These are phyloP conservation scores for Aspergillus ibericus DNA, from an alignment of 2,329 filamentous ascomycete species.

Conservation along the genomic window DNA sequence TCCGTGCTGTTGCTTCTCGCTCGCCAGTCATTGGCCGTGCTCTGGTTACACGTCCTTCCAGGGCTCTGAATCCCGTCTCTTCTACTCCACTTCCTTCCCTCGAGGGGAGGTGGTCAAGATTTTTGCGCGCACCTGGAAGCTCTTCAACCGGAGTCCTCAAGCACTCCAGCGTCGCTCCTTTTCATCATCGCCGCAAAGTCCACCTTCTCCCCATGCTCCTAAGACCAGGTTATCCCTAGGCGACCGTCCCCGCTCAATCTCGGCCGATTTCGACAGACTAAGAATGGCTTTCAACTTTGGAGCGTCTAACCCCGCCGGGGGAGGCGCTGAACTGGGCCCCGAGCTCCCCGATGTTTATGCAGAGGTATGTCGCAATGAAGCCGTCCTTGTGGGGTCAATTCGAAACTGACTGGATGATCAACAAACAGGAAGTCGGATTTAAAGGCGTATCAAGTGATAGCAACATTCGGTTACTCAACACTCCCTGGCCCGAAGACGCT, in stretches of 20 bases:
- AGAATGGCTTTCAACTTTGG: slow-evolving; percentile 66
- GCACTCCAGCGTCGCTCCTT: slow-evolving; percentile 47
- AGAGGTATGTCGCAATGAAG: slow-evolving; percentile 58
- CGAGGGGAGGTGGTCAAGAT: slow-evolving; percentile 39
- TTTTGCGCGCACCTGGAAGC: slow-evolving; percentile 45
- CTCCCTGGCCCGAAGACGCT: slow-evolving; percentile 69
- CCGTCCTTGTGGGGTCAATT: background rate
- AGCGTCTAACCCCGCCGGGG: slow-evolving; percentile 45
- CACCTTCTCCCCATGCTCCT: slow-evolving; percentile 42
- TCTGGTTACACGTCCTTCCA: slow-evolving; percentile 2
- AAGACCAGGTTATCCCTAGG: slow-evolving; percentile 34
- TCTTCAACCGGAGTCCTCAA: slow-evolving; percentile 45
- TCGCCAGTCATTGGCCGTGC: background rate
- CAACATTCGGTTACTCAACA: slow-evolving; percentile 75
- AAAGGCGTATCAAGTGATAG: slow-evolving; percentile 74
- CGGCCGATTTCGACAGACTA: slow-evolving; percentile 37
- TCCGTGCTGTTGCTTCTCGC: background rate
- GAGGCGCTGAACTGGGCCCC: slow-evolving; percentile 55
- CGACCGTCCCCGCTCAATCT: slow-evolving; percentile 39
- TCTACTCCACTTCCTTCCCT: slow-evolving; percentile 20
- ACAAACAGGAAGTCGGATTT: slow-evolving; percentile 70
- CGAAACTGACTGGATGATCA: slow-evolving; percentile 11
- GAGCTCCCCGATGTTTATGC: slow-evolving; percentile 78
- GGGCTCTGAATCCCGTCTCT: slow-evolving; percentile 12
- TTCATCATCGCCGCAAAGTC: slow-evolving; percentile 33